Conservation (phyloP, 1,284 basidiomycete genomes). For the Ceratobasidium theobromae region DNA sequence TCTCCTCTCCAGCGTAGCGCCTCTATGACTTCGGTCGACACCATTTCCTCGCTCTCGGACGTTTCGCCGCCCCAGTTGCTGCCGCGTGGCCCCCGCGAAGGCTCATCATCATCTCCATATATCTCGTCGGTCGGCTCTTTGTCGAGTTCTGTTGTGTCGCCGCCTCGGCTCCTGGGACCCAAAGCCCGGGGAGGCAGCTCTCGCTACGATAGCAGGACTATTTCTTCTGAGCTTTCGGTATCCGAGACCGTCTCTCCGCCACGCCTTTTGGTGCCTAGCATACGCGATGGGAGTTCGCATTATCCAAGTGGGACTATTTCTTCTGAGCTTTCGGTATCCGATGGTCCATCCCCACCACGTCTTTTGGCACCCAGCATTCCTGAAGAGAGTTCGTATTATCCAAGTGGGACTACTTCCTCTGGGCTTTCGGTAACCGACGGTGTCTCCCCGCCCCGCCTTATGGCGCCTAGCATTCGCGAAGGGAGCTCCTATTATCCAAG, state of each 20-base stretch:
- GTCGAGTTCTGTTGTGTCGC: conserved; percentile 3
- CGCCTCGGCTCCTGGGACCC: not conserved
- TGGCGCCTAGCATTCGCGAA: not conserved
- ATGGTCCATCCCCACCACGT: not conserved
- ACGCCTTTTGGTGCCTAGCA: not conserved
- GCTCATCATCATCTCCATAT: not conserved
- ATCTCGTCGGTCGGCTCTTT: conserved; percentile 15
- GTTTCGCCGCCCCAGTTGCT: conserved; percentile 8
- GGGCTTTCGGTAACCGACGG: not conserved
- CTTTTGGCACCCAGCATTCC: conserved; percentile 3
- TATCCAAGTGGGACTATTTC: not conserved
- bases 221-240: not conserved
- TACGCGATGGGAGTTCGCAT: not conserved
- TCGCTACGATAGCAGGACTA: not conserved
- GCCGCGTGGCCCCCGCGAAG: not conserved
- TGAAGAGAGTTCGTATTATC: conserved; percentile 2
- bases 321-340: not conserved
- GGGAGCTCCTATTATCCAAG: not conserved
- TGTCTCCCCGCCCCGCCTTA: conserved; percentile 9
- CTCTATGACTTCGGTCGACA: conserved; percentile 15
- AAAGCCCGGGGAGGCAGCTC: not conserved
- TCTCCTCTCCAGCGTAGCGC: not conserved
- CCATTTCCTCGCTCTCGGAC: conserved; percentile 14
- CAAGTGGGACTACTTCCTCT: conserved; percentile 9
- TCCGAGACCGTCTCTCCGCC: not conserved